phyloP scores from a whole-genome alignment of 1,139 yeast species.

The Starmera stellimalicola region DNA sequence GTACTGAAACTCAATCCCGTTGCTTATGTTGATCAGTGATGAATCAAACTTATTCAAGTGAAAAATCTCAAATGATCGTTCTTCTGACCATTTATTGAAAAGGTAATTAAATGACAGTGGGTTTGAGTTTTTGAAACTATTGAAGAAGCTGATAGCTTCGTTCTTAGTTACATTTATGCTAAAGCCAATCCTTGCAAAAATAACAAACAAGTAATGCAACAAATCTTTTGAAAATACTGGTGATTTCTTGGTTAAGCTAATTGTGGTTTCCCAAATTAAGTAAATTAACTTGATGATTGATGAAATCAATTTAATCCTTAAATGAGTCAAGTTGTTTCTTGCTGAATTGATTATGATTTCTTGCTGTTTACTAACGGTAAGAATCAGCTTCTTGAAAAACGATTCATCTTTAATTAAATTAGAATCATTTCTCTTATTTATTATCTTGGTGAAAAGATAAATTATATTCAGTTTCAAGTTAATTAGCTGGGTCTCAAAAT shows the following conservation, averaged over 20 bases:
- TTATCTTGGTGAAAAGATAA: conserved; percentile 36
- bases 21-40: conserved; percentile 22
- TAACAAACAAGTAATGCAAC: conserved; percentile 30
- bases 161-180: conserved; percentile 33
- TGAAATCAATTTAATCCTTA: conserved; percentile 36
- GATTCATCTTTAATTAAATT: conserved; percentile 22
- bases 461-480: conserved; percentile 32
- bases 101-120: conserved; percentile 20
- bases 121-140: conserved; percentile 21
- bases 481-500: conserved; percentile 36
- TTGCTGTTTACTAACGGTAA: conserved; percentile 45
- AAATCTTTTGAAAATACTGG: conserved; percentile 23
- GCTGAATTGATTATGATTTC: conserved; percentile 37
- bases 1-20: conserved; percentile 56
- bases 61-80: conserved; percentile 30
- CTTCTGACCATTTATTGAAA: conserved; percentile 36
- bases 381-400: conserved; percentile 33
- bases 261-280: conserved; percentile 15
- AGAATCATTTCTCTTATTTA: too few relatives aligned
- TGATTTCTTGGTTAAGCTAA: conserved; percentile 17
- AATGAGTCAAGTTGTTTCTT: conserved; percentile 31
- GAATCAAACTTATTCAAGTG: conserved; percentile 18
- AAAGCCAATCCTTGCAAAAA: conserved; percentile 49
- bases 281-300: conserved; percentile 15
- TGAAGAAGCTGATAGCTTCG: conserved; percentile 29